Evolutionary conservation across 352 stramenopile genomes (phyloP).

Genomic region (Pythium graminicola): DNA sequence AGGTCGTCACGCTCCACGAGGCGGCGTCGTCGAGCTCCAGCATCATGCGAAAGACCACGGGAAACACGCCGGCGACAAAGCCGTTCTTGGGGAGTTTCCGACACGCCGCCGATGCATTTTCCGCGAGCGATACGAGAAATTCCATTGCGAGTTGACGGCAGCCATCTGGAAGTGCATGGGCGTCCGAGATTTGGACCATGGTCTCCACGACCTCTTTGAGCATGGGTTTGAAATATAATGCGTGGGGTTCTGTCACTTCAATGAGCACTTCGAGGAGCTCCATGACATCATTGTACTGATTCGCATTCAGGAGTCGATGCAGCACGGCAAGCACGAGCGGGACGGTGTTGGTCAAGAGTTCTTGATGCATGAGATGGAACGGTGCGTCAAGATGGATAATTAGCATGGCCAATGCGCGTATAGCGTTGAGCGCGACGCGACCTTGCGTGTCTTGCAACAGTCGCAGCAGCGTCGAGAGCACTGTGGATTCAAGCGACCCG

Average conservation of each 20-base stretch:
- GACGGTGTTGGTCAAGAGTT: constrained; percentile 44
- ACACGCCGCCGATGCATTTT: constrained; percentile 57
- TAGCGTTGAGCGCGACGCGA: constrained; percentile 60
- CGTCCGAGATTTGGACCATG: constrained; percentile 67
- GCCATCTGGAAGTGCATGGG: constrained; percentile 40
- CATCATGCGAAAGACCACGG: constrained; percentile 81
- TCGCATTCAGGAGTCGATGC: constrained; percentile 39
- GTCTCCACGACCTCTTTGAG: constrained; percentile 54
- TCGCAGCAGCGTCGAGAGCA: constrained; percentile 45
- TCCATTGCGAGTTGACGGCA: constrained; percentile 81
- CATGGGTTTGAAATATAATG: constrained; percentile 59
- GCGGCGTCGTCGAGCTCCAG: constrained; percentile 71
- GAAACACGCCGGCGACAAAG: constrained; percentile 68
- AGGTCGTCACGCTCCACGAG: constrained; percentile 57
- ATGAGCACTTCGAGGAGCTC: constrained; percentile 79
- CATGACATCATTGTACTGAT: constrained; percentile 67
- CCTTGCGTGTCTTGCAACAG: constrained; percentile 49
- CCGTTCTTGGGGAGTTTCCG: constrained; percentile 65
- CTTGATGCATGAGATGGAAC: constrained; percentile 40
- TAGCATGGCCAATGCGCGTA: constrained; percentile 67
- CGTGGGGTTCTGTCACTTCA: constrained; percentile 68
- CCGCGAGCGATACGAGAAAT: constrained; percentile 71
- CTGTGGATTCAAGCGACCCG: constrained; percentile 37
- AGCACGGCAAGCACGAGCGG: constrained; percentile 50
- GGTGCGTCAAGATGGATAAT: constrained; percentile 67